Evolutionary conservation across 495 filamentous ascomycete genomes (phyloP).

Genomic region (Tuber microsphaerosporum): DNA sequence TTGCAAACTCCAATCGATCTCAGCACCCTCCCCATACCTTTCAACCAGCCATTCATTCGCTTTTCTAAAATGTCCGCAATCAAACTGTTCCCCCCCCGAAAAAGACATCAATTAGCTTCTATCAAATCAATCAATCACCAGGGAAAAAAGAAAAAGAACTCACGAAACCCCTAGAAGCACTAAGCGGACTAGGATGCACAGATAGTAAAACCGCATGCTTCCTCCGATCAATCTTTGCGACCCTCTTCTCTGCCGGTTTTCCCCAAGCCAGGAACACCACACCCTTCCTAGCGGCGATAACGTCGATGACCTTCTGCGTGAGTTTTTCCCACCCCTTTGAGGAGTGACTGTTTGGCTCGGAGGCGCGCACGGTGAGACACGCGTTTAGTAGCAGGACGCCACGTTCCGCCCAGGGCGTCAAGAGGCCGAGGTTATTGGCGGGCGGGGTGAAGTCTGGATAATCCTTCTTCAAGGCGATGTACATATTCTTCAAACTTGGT

Average conservation of each 20-base stretch:
- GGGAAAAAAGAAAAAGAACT: constrained; percentile 28
- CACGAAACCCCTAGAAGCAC: constrained; percentile 67
- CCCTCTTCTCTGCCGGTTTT: constrained; percentile 65
- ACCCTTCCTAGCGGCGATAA: constrained; percentile 69
- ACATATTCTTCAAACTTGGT: constrained; percentile 85
- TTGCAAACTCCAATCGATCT: constrained; percentile 75
- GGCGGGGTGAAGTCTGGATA: constrained; percentile 73
- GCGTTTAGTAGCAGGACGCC: constrained; percentile 91
- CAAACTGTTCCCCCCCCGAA: constrained; percentile 50
- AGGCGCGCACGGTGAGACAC: constrained; percentile 81
- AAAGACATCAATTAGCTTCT: constrained; percentile 1
- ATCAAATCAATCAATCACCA: background rate
- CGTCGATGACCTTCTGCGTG: constrained; percentile 83
- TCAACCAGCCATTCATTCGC: constrained; percentile 80
- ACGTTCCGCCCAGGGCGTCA: constrained; percentile 87
- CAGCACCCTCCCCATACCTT: constrained; percentile 68
- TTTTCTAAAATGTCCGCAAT: constrained; percentile 77
- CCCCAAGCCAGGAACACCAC: constrained; percentile 97
- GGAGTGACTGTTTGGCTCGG: constrained; percentile 74
- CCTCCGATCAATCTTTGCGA: constrained; percentile 58
- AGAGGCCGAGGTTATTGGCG: constrained; percentile 65
- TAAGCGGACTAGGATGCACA: constrained; percentile 86
- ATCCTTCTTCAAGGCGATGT: constrained; percentile 73
- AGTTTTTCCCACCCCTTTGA: constrained; percentile 85
- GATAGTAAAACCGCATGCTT: constrained; percentile 73